Evolutionary conservation across 1,139 yeast genomes (phyloP), one percentile per base, ranked within the genome.

Genomic region (Candida tunisiensis): DNA sequence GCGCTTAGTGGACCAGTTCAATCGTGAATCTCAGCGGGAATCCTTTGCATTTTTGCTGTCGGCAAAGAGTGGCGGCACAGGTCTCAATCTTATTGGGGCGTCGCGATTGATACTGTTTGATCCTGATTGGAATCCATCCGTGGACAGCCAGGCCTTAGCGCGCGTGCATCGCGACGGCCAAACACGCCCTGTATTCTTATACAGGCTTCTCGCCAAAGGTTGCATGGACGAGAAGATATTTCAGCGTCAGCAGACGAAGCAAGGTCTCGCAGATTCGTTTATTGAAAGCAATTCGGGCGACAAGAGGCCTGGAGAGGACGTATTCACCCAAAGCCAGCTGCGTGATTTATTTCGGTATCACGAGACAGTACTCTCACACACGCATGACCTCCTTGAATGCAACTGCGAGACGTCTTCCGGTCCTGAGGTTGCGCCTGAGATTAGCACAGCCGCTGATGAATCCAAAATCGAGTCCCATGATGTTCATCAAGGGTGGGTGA

Each of bases 81-180:
- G 99, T 0, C 59, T 88, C 23, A 91, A 88, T 43, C 56, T 88
- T 21, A 65, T 80, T 17, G 98, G 98, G 1, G 98, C 93, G 0
- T 82, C 93, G 0, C 57, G 96, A 17, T 54, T 88, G 19, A 63
- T 88, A 3, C 52, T 88, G 15, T 78, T 78, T 42, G 96, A 83
- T 43, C 78, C 85, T 34, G 95, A 83, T 44, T 80, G 93, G 93
- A 88, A 91, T 38, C 98, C 98, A 0, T 70, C 95, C 0, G 65
- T 78, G 8, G 99, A 88, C 47, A 51, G 78, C 16, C 99, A 88
- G 49, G 93, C 96, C 0, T 82, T 88, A 93, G 93, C 95, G 1
- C 56, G 99, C 35, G 74, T 88, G 5, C 94, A 85, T 44, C 59
- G 99, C 38, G 95, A 88, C 47, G 98, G 98, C 0, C 98, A 88